Base-by-base conservation (phyloP, 495 filamentous ascomycete genomes). In the Penicillium subrubescens region DNA sequence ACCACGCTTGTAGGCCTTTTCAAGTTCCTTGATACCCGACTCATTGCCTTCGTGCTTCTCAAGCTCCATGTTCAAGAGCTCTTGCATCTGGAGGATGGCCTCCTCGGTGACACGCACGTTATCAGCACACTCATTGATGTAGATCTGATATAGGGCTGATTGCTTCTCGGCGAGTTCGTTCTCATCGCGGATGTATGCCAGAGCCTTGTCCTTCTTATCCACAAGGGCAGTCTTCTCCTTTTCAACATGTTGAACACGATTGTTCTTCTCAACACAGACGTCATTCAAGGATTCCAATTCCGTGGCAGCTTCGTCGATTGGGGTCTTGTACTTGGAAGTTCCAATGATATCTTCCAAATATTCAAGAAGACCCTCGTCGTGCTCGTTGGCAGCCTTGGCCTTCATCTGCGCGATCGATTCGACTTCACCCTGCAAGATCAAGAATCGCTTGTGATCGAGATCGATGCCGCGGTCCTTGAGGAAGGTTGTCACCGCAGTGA, bases 401-500 rank as follows among this genome's bases (percentile, higher is more conserved):
- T 98, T 99, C 95, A 99, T 99, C 79, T 99, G 95, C 29, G 95
- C 94, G 69, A 99, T 99, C 0, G 93, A 97, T 73, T 99, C 95
- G 61, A 99, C 95, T 75, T 99, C 95, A 65, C 95, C 95, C 77
- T 99, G 95, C 53, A 99, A 79, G 73, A 99, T 99, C 48, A 99
- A 78, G 75, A 99, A 99, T 39, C 95, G 92, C 80, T 99, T 99
- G 79, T 99, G 95, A 68, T 99, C 96, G 33, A 99, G 84, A 78
- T 99, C 95, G 5, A 99, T 90, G 11, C 95, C 95, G 23, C 90
- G 86, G 14, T 92, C 92, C 34, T 91, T 89, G 11, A 99, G 88
- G n/a, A 98, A 82, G 0, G 88, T 90, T 0, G 93, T 97, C 25
- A 99, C 96, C 2, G 85, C 82, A 0, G 94, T 97, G 76, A 97